Percentiles rank a stretch among this genome's conserved stretches.
These are phyloP conservation scores for Fusarium foetens DNA, from an alignment of 2,329 filamentous ascomycete genomes.

Conservation along the genomic window DNA sequence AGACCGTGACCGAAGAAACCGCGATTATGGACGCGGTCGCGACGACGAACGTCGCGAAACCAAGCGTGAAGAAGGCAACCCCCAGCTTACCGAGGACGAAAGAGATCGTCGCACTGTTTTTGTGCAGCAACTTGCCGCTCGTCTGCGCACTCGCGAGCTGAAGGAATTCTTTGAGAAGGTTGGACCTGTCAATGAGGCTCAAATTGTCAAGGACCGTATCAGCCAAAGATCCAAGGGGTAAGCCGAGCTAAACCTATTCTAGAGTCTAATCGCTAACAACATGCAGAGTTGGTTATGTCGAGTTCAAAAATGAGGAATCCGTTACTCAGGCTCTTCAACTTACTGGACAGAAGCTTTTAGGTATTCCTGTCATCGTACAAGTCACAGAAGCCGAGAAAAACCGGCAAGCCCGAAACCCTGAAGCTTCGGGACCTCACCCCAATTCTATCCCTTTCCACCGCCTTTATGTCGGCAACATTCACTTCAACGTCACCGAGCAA, in stretches of 20 bases:
- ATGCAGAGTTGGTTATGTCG: constrained; percentile 94
- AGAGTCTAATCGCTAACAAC: constrained; percentile 44
- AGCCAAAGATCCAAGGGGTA: constrained; percentile 98
- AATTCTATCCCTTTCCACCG: constrained; percentile 96
- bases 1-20: constrained; percentile 63
- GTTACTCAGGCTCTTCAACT: constrained; percentile 94
- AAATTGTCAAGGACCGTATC: constrained; percentile 98
- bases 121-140: constrained; percentile 96
- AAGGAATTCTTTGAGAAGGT: constrained; percentile 96
- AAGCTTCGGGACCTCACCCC: constrained; percentile 73
- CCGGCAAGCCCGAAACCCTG: constrained; percentile 87
- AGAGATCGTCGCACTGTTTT: constrained; percentile 97
- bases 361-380: constrained; percentile 98
- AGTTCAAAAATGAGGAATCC: constrained; percentile 96
- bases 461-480: constrained; percentile 98
- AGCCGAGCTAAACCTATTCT: constrained; percentile 47
- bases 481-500: constrained; percentile 98
- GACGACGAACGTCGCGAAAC: constrained; percentile 59
- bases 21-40: constrained; percentile 64
- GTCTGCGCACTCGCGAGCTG: constrained; percentile 89
- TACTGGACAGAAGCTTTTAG: constrained; percentile 97
- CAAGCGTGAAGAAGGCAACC: constrained; percentile 64
- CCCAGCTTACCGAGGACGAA: constrained; percentile 91
- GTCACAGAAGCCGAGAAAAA: constrained; percentile 99
- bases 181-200: constrained; percentile 93